A percentile compares a stretch with the other conserved stretches of the same genome.
Conservation (phyloP, 164 flowering plant species). For the grape (Vitis vinifera) region DNA sequence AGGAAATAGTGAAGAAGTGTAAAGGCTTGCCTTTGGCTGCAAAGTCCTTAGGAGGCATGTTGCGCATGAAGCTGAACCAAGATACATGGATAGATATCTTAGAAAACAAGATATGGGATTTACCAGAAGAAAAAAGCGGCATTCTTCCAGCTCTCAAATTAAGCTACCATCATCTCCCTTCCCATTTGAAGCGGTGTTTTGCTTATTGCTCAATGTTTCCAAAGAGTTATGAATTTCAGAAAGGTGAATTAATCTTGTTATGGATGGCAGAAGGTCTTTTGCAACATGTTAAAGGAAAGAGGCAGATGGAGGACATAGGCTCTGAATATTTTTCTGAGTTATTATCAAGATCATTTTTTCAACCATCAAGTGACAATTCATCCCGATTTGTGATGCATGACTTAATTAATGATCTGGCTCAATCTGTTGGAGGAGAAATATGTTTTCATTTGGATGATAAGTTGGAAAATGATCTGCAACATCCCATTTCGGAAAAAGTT, state of each 20-base stretch:
- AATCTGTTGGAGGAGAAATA: not conserved
- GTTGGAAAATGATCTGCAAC: not conserved
- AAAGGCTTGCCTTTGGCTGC: too few relatives aligned
- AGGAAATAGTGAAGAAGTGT: too few relatives aligned
- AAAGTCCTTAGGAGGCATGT: not conserved
- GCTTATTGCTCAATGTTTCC: constrained; percentile 11
- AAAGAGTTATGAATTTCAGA: not conserved
- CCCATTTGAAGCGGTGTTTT: constrained; percentile 7
- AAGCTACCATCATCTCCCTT: not conserved
- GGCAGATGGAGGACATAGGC: constrained; percentile 2
- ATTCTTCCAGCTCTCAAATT: not conserved
- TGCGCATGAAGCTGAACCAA: too few relatives aligned
- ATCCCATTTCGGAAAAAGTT: too few relatives aligned
- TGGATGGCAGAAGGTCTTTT: constrained; percentile 14
- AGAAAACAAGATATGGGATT: not conserved
- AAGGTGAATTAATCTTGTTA: not conserved
- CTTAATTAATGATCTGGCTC: constrained; percentile 1
- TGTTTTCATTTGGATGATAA: too few relatives aligned
- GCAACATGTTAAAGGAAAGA: not conserved
- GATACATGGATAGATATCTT: too few relatives aligned
- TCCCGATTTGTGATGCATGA: not conserved
- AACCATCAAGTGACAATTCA: not conserved
- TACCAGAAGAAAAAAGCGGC: not conserved
- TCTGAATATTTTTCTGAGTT: not conserved
- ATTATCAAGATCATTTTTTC: not conserved